Conservation (phyloP, 768 basidiomycete genomes). For the Tephrocybe sp. region DNA sequence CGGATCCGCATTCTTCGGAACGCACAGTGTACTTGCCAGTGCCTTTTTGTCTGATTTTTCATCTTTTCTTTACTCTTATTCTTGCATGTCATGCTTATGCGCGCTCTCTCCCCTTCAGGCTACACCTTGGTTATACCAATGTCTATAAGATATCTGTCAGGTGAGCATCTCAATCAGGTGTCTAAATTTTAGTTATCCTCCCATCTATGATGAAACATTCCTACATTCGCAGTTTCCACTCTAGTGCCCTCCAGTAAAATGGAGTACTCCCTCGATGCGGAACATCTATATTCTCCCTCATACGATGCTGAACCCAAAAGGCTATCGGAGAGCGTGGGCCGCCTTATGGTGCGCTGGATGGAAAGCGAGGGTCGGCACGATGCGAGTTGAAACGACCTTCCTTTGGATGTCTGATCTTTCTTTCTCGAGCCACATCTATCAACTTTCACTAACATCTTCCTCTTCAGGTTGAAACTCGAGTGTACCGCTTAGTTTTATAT, state of each 20-base stretch:
- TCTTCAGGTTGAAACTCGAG: too few relatives aligned
- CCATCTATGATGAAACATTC: conserved; percentile 50
- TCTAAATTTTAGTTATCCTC: too few relatives aligned
- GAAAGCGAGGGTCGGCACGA: conserved; percentile 70
- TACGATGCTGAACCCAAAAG: conserved; percentile 68
- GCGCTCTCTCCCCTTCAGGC: too few relatives aligned
- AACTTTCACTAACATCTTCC: too few relatives aligned
- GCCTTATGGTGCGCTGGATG: conserved; percentile 69
- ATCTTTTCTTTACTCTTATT: too few relatives aligned
- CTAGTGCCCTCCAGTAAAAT: conserved; percentile 54
- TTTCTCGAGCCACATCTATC: not conserved
- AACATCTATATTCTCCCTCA: conserved; percentile 74
- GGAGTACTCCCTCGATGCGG: conserved; percentile 74
- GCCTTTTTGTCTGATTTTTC: conserved; percentile 87
- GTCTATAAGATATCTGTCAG: too few relatives aligned
- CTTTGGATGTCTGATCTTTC: conserved; percentile 81
- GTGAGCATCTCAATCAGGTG: too few relatives aligned
- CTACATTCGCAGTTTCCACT: conserved; percentile 90
- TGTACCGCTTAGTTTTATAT: too few relatives aligned
- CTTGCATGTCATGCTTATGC: too few relatives aligned
- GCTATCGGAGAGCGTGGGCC: conserved; percentile 63
- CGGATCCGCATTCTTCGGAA: conserved; percentile 60
- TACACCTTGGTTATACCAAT: too few relatives aligned
- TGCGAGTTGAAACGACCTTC: conserved; percentile 76
- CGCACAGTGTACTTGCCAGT: conserved; percentile 85